Evolutionary conservation across 306 rosid genomes (phyloP).

Genomic region (Arachis stenosperma): DNA sequence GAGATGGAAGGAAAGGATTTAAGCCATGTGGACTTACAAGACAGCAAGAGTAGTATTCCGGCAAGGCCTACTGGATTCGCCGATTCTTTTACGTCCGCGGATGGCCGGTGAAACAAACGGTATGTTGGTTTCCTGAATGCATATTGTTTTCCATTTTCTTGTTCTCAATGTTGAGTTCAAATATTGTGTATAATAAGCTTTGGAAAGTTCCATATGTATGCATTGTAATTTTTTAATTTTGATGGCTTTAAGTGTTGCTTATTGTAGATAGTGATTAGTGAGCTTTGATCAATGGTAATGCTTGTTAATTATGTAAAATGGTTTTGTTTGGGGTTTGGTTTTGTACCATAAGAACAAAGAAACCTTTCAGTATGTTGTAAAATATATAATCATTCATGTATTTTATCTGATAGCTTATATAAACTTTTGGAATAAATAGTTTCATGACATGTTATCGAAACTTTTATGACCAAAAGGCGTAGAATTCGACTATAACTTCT

Average conservation of each 20-base stretch:
- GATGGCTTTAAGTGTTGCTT: constrained; percentile 33
- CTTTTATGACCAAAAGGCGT: too few relatives aligned
- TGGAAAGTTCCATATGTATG: constrained; percentile 40
- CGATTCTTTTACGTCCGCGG: constrained; percentile 77
- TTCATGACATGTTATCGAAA: too few relatives aligned
- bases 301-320: constrained; percentile 19
- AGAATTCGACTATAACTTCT: constrained; percentile 12
- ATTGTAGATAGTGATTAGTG: constrained; percentile 49
- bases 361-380: not conserved
- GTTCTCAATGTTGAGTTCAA: not conserved
- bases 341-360: not conserved
- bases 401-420: too few relatives aligned
- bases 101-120: constrained; percentile 70
- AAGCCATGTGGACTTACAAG: constrained; percentile 59
- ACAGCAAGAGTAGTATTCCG: constrained; percentile 87
- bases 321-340: not conserved
- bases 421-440: too few relatives aligned
- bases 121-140: constrained; percentile 32
- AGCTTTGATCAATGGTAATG: constrained; percentile 41
- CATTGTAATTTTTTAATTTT: constrained; percentile 37
- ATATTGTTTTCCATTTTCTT: not conserved
- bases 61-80: constrained; percentile 86
- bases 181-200: constrained; percentile 6
- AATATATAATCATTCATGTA: too few relatives aligned
- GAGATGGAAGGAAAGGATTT: constrained; percentile 78